Evolutionary conservation across 805 yeast species (phyloP).

Genomic region (Starmerella apis): DNA sequence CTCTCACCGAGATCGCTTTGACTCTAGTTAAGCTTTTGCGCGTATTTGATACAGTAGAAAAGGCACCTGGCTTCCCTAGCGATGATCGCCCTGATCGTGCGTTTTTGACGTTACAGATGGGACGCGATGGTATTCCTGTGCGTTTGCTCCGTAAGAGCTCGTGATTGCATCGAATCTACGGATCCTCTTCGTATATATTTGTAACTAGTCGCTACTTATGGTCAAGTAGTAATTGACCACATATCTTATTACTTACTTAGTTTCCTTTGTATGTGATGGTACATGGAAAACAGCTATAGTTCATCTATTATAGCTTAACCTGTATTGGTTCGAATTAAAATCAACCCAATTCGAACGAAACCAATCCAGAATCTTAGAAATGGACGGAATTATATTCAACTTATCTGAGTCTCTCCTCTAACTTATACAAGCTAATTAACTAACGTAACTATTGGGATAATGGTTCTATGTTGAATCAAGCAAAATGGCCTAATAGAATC

Average conservation of each 20-base stretch:
- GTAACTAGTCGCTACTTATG: too few relatives aligned
- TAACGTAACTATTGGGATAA: neutral
- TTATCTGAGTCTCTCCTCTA: neutral
- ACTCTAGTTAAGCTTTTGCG: constrained; percentile 35
- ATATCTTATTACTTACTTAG: too few relatives aligned
- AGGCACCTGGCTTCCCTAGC: constrained; percentile 11
- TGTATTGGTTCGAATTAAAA: too few relatives aligned
- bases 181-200: neutral
- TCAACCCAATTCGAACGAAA: too few relatives aligned
- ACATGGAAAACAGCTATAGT: too few relatives aligned
- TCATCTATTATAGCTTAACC: too few relatives aligned
- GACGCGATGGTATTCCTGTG: constrained; percentile 16
- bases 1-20: constrained; percentile 40
- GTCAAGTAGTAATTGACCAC: too few relatives aligned
- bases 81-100: constrained; percentile 2
- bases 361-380: neutral
- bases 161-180: neutral
- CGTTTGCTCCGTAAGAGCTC: neutral
- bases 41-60: constrained; percentile 23
- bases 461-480: too few relatives aligned
- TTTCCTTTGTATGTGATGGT: too few relatives aligned
- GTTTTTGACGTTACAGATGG: constrained; percentile 12
- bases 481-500: too few relatives aligned
- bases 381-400: too few relatives aligned
- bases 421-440: neutral